Conservation (phyloP, 2,329 filamentous ascomycete species). For the Cordyceps militaris region DNA sequence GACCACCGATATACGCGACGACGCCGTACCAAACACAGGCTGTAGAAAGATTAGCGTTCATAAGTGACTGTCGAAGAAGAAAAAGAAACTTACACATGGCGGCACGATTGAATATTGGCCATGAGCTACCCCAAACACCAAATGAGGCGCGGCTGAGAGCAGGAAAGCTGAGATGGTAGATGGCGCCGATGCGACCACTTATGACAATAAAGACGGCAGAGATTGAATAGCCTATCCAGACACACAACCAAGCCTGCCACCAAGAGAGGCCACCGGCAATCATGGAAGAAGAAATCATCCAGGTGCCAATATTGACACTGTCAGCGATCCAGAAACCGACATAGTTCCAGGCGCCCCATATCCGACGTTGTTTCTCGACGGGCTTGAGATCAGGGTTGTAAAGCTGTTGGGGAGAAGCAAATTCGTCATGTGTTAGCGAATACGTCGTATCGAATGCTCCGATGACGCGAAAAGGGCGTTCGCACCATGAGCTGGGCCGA, state of each 20-base stretch:
- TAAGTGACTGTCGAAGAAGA: not conserved
- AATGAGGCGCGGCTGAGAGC: constrained; percentile 73
- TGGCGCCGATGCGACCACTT: constrained; percentile 77
- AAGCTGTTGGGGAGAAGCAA: constrained; percentile 39
- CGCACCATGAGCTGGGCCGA: constrained; percentile 70
- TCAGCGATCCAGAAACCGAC: constrained; percentile 83
- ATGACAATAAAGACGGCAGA: constrained; percentile 67
- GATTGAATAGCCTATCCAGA: constrained; percentile 79
- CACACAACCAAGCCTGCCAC: constrained; percentile 89
- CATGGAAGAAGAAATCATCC: constrained; percentile 87
- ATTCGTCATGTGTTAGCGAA: not conserved
- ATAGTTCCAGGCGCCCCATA: constrained; percentile 85
- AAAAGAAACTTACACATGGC: constrained; percentile 52
- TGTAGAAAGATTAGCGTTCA: constrained; percentile 15
- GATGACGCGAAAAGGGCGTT: not conserved
- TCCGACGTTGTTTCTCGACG: constrained; percentile 70
- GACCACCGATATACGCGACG: constrained; percentile 75
- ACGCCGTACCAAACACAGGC: constrained; percentile 85
- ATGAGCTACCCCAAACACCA: constrained; percentile 81
- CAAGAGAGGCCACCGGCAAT: constrained; percentile 72
- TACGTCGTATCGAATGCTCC: not conserved
- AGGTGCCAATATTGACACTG: constrained; percentile 84
- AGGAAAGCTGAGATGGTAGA: constrained; percentile 85
- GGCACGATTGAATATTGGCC: constrained; percentile 85
- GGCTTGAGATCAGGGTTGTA: constrained; percentile 76